Evolutionary conservation across 2,329 filamentous ascomycete species (phyloP).

Genomic region (Cercospora nicotianae): DNA sequence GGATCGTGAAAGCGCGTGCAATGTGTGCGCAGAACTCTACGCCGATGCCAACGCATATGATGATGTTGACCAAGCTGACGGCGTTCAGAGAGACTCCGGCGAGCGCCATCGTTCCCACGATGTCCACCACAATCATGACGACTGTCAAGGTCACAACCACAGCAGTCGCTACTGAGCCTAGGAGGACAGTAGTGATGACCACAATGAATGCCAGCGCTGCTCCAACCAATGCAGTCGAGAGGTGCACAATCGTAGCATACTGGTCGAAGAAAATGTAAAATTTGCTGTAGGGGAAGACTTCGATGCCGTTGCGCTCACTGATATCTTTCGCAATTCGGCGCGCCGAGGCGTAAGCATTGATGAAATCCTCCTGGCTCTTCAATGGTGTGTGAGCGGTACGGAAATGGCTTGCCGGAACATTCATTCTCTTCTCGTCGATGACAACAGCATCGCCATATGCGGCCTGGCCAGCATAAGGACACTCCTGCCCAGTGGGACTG

Average conservation of each 20-base stretch:
- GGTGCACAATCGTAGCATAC: constrained; percentile 78
- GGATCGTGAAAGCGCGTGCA: constrained; percentile 93
- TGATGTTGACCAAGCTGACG: constrained; percentile 89
- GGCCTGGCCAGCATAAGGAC: constrained; percentile 84
- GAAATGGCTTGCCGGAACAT: constrained; percentile 84
- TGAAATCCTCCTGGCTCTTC: constrained; percentile 87
- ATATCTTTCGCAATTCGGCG: constrained; percentile 83
- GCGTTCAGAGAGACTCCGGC: constrained; percentile 89
- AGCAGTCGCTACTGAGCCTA: constrained; percentile 81
- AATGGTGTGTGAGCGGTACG: constrained; percentile 85
- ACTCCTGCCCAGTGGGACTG: constrained; percentile 76
- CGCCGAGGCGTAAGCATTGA: constrained; percentile 83
- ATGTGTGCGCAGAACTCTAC: constrained; percentile 99
- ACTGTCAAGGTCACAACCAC: constrained; percentile 83
- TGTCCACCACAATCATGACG: constrained; percentile 89
- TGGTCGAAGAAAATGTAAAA: constrained; percentile 99
- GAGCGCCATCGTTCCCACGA: constrained; percentile 91
- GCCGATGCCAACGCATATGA: constrained; percentile 94
- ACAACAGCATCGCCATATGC: constrained; percentile 84
- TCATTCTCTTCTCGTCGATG: constrained; percentile 65
- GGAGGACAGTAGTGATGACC: constrained; percentile 71
- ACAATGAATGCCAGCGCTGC: constrained; percentile 86
- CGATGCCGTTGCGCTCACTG: constrained; percentile 69
- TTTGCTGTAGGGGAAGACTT: constrained; percentile 94
- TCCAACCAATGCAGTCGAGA: constrained; percentile 77